These are phyloP conservation scores for Arabidopsis thaliana DNA, from an alignment of 345 rosid species.

Conservation along the genomic window TAIR10.1 NC_003076.8:25023501-25024000, in stretches of 20 bases:
- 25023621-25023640: slow-evolving; percentile 68
- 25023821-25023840: slow-evolving; percentile 45
- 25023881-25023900: not conserved
- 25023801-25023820: slow-evolving; percentile 46
- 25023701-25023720: not conserved
- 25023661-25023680: slow-evolving; percentile 57
- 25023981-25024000: slow-evolving; percentile 56
- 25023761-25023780: slow-evolving; percentile 31
- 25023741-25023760: slow-evolving; percentile 28
- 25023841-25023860: slow-evolving; percentile 9
- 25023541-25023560: slow-evolving; percentile 31
- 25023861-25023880: slow-evolving; percentile 1
- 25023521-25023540: slow-evolving; percentile 37
- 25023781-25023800: slow-evolving; percentile 46
- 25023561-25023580: slow-evolving; percentile 2
- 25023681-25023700: slow-evolving; percentile 63
- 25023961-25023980: slow-evolving; percentile 70
- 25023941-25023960: slow-evolving; percentile 60
- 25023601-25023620: slow-evolving; percentile 50
- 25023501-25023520: slow-evolving; percentile 64
- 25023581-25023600: slow-evolving; percentile 21
- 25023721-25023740: slow-evolving; percentile 18
- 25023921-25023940: slow-evolving; percentile 43
- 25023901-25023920: slow-evolving; percentile 21
- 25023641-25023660: slow-evolving; percentile 79